Evolutionary conservation across 495 filamentous ascomycete species (phyloP).

Genomic region (Penicillium silybi): DNA sequence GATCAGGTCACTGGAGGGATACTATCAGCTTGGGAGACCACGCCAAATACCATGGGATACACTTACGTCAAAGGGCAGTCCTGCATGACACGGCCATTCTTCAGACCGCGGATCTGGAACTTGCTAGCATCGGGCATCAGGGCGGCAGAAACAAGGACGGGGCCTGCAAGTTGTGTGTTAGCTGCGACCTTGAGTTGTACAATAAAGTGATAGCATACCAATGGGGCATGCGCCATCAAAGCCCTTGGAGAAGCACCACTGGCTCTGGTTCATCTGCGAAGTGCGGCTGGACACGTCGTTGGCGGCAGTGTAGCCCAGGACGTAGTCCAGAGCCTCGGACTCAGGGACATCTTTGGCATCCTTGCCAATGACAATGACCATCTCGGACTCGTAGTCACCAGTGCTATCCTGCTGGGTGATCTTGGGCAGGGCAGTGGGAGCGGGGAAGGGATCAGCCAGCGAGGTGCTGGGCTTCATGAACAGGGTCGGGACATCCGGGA

Average conservation of each 20-base stretch:
- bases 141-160: conserved; percentile 51
- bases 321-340: conserved; percentile 65
- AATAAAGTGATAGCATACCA: conserved; percentile 36
- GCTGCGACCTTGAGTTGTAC: neutral
- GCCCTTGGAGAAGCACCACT: conserved; percentile 80
- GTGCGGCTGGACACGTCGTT: conserved; percentile 80
- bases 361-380: conserved; percentile 73
- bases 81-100: conserved; percentile 70
- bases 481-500: conserved; percentile 70
- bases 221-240: conserved; percentile 79
- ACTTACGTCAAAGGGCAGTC: conserved; percentile 50
- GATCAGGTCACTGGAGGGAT: conserved; percentile 60
- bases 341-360: conserved; percentile 65
- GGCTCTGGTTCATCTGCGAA: conserved; percentile 72
- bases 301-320: conserved; percentile 75
- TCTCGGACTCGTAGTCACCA: conserved; percentile 81
- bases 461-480: conserved; percentile 79
- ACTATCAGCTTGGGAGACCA: neutral
- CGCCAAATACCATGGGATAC: neutral
- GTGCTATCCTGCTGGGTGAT: conserved; percentile 51
- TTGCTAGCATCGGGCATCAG: conserved; percentile 59
- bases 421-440: conserved; percentile 60
- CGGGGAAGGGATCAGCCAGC: conserved; percentile 64
- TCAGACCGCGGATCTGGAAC: conserved; percentile 58
- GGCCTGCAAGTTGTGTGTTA: conserved; percentile 29